Evolutionary conservation across 441 rosid species (phyloP).

Genomic region (California macrophylla): DNA sequence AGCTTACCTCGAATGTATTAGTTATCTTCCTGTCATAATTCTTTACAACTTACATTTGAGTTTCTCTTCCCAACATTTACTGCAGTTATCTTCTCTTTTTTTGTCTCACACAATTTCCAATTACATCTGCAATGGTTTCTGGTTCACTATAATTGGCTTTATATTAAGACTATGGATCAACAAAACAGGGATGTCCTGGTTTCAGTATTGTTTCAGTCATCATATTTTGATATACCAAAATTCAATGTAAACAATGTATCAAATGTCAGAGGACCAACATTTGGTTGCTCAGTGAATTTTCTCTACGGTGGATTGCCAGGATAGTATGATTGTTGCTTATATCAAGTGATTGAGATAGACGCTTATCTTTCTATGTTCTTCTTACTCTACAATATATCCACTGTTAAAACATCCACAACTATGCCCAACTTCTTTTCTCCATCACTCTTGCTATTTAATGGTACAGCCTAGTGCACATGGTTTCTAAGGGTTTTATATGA

Average conservation of each 20-base stretch:
- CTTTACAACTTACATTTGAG: neutral
- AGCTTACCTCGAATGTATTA: neutral
- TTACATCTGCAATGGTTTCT: neutral
- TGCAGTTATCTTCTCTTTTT: neutral
- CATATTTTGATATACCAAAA: neutral
- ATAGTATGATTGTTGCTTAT: neutral
- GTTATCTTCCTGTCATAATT: neutral
- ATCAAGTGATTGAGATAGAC: neutral
- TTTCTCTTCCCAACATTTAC: neutral
- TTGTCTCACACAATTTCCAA: neutral
- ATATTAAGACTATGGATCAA: neutral
- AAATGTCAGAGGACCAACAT: neutral
- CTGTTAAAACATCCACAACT: neutral
- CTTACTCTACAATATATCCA: neutral
- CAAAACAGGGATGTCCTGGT: neutral
- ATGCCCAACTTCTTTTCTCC: neutral
- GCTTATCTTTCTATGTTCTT: neutral
- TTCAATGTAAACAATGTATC: neutral
- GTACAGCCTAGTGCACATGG: neutral
- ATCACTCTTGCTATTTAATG: neutral
- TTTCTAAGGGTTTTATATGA: neutral
- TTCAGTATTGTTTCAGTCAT: neutral
- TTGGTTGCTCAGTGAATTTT: neutral
- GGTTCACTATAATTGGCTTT: conserved; percentile 1
- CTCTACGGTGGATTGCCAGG: neutral